Conservation (phyloP, 1,139 yeast species). For the Candida gigantensis region DNA sequence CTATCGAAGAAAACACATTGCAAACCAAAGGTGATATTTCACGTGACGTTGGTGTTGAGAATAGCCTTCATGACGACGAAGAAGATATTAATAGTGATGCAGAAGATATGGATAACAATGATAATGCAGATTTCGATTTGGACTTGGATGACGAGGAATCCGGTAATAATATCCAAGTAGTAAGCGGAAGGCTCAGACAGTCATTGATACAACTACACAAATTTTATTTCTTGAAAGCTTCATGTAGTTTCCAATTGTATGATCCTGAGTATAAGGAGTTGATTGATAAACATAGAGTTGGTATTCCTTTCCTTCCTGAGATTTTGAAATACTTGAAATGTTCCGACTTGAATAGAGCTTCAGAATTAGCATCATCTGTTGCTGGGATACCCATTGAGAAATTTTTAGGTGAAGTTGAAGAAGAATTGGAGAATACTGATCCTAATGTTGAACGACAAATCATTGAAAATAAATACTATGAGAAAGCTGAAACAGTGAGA, state of each 20-base stretch:
- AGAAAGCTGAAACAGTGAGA: slow-evolving; percentile 64
- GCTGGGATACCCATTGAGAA: slow-evolving; percentile 19
- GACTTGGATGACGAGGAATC: slow-evolving; percentile 13
- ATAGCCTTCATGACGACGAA: slow-evolving; percentile 13
- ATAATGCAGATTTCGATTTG: slow-evolving; percentile 17
- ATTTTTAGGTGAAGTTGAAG: slow-evolving; percentile 13
- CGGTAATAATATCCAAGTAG: slow-evolving; percentile 26
- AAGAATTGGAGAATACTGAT: slow-evolving; percentile 13
- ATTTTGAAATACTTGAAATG: slow-evolving; percentile 10
- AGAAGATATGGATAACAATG: slow-evolving; percentile 29
- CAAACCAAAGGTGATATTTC: slow-evolving; percentile 3
- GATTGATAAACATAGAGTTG: slow-evolving; percentile 17
- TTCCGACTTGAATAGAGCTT: slow-evolving; percentile 16
- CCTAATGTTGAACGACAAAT: slow-evolving; percentile 15
- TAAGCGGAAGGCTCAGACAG: slow-evolving; percentile 35
- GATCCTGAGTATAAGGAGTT: slow-evolving; percentile 42
- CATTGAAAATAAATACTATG: slow-evolving; percentile 48
- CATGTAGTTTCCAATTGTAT: slow-evolving; percentile 70
- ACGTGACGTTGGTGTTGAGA: slow-evolving; percentile 13
- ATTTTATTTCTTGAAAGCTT: slow-evolving; percentile 75
- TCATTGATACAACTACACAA: slow-evolving; percentile 72
- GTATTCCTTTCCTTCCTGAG: slow-evolving; percentile 6
- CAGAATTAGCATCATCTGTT: slow-evolving; percentile 28
- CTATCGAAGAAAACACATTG: slow-evolving; percentile 18
- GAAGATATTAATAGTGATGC: slow-evolving; percentile 17